These are phyloP conservation scores for Mycena vitilis DNA, from an alignment of 768 basidiomycete species.

Conservation along the genomic window DNA sequence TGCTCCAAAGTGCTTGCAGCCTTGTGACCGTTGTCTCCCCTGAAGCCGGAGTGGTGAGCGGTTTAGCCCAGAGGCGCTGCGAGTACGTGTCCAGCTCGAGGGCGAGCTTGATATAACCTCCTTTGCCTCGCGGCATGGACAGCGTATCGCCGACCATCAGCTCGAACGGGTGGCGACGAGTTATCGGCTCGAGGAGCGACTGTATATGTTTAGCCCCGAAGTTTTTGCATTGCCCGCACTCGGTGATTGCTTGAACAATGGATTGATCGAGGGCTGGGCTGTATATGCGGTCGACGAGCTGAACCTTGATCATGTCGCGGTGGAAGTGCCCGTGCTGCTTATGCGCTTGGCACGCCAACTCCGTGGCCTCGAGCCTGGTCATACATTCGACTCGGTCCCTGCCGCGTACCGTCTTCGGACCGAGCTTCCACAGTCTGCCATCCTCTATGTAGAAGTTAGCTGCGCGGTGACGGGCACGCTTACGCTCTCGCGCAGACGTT, in stretches of 20 bases:
- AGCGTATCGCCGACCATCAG: conserved; percentile 21
- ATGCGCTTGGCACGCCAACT: conserved; percentile 38
- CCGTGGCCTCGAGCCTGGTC: conserved; percentile 39
- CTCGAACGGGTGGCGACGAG: conserved; percentile 17
- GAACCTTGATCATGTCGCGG: conserved; percentile 46
- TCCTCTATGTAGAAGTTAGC: conserved; percentile 34
- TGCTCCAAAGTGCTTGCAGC: neutral
- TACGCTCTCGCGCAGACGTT: conserved; percentile 14
- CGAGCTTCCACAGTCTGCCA: conserved; percentile 38
- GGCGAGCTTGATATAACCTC: conserved; percentile 15
- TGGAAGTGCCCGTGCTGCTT: conserved; percentile 46
- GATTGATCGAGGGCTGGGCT: conserved; percentile 44
- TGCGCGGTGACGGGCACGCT: conserved; percentile 34
- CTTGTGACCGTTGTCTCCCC: conserved; percentile 2
- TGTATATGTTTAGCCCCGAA: conserved; percentile 17
- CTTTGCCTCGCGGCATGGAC: conserved; percentile 25
- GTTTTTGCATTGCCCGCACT: conserved; percentile 37
- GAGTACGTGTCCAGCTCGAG: conserved; percentile 19
- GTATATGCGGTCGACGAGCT: conserved; percentile 40
- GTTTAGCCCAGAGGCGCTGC: conserved; percentile 6
- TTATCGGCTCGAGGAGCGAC: conserved; percentile 25
- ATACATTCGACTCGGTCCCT: conserved; percentile 41
- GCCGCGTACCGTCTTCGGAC: conserved; percentile 15
- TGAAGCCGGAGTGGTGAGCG: conserved; percentile 10
- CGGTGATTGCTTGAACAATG: conserved; percentile 40